phyloP scores from a whole-genome alignment of 768 basidiomycete species.

The Grammothele lineata region DNA sequence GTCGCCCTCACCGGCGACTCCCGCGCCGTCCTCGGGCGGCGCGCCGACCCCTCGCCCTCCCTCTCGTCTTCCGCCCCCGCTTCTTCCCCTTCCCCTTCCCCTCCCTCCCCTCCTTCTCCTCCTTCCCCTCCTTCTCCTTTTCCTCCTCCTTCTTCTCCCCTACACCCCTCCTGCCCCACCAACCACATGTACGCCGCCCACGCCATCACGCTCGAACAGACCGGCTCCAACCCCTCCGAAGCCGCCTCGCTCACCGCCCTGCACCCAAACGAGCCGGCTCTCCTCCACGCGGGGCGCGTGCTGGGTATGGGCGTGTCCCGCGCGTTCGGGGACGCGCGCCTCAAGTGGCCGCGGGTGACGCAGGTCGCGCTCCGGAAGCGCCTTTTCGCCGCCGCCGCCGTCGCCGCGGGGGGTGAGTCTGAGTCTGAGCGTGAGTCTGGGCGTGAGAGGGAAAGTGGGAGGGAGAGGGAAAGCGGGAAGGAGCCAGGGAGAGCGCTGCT shows the following conservation, averaged over 20 bases:
- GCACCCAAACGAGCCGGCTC: conserved; percentile 29
- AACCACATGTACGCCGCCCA: conserved; percentile 33
- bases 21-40: conserved; percentile 45
- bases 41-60: not conserved
- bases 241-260: conserved; percentile 25
- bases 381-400: conserved; percentile 26
- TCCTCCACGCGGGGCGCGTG: conserved; percentile 31
- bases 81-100: conserved; percentile 8
- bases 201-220: conserved; percentile 37
- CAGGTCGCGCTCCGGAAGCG: conserved; percentile 33
- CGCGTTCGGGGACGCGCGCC: conserved; percentile 40
- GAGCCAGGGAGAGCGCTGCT: too few relatives aligned
- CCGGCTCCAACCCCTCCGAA: conserved; percentile 31
- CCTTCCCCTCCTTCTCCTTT: too few relatives aligned
- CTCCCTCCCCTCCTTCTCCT: conserved; percentile 31
- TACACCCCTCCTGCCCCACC: conserved; percentile 19
- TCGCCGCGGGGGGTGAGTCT: too few relatives aligned
- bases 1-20: conserved; percentile 45
- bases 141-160: too few relatives aligned
- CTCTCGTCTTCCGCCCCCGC: not conserved
- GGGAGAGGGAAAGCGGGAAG: too few relatives aligned
- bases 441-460: too few relatives aligned
- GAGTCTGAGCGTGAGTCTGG: too few relatives aligned
- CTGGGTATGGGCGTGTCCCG: conserved; percentile 38
- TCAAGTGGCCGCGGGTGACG: conserved; percentile 38